Base-by-base conservation (phyloP, 2,329 filamentous ascomycete genomes). In the Xylaria sp. region DNA sequence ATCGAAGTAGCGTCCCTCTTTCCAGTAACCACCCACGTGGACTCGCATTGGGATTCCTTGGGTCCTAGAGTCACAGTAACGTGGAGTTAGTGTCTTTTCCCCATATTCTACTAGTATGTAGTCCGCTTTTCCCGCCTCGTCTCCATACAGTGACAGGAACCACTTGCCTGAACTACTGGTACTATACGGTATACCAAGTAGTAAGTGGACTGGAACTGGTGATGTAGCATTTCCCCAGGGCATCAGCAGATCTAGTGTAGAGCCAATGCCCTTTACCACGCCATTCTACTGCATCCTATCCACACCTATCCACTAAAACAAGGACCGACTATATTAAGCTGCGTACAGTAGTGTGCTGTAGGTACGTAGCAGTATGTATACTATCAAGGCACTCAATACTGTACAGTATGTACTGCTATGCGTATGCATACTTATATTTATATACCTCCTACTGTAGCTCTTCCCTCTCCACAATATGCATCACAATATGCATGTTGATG, bases 401-500 rank as follows among this genome's bases (percentile, higher is more conserved):
- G 7, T 10, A 44, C 10, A 10, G 7, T 10, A 41, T 12, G 39
- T 41, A 41, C 28, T 28, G 41, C 10, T 44, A 44, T 44, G 41
- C 41, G 41, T 7, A 44, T 15, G 41, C 41, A 46, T 46, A 46
- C 41, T 2, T 46, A 44, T 15, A 18, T 54, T n/a, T 9, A 15
- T 32, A 58, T 10, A 13, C 23, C 25, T 41, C 37, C 18, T 23
- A 32, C 52, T 51, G 50, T 23, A 65, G 56, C 63, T 60, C 23
- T 57, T 25, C 34, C 59, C 67, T 69, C 67, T 69, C 67, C 67
- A 59, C 58, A 52, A 55, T 62, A 59, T 66, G 63, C 63, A 63
- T 20, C 67, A 59, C 58, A 52, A 55, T 62, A 59, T 66, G 63
- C 63, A 63, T 20, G 52, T 48, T 56, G 37, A 37, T 20, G 51